phyloP scores from a whole-genome alignment of 2,329 filamentous ascomycete genomes.

The Bipolaris victoriae region DNA sequence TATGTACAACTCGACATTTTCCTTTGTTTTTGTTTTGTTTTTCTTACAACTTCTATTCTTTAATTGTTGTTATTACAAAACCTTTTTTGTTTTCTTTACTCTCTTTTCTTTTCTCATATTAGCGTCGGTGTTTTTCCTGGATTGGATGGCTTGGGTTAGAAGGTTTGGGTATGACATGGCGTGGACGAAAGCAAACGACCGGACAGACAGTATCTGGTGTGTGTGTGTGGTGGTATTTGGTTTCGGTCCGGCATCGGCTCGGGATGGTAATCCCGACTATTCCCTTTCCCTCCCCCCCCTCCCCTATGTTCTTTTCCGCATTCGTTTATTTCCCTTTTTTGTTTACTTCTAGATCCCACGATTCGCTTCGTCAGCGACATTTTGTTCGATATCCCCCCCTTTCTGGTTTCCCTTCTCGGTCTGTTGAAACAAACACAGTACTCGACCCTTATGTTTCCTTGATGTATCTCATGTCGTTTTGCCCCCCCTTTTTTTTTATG shows the following conservation, averaged over 20 bases:
- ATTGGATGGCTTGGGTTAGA: background rate
- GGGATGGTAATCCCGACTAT: background rate
- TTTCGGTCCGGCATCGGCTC: conserved; percentile 2
- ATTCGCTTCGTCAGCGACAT: background rate
- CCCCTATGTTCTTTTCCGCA: background rate
- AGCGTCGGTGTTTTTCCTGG: conserved; percentile 9
- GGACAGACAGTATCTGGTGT: background rate
- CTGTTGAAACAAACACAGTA: too few relatives aligned
- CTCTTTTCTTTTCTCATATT: conserved; percentile 1
- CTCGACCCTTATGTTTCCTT: too few relatives aligned
- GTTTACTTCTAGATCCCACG: background rate
- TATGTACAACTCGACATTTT: background rate
- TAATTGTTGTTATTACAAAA: background rate
- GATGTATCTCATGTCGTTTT: too few relatives aligned
- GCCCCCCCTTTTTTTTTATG: too few relatives aligned
- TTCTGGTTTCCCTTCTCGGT: too few relatives aligned
- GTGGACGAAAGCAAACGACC: background rate
- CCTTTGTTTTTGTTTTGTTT: background rate
- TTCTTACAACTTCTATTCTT: background rate
- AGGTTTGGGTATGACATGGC: background rate
- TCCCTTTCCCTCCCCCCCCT: too few relatives aligned
- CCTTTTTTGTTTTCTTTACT: background rate
- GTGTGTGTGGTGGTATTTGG: conserved; percentile 1
- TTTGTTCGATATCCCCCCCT: too few relatives aligned
- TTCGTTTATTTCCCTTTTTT: conserved; percentile 1